Conservation (phyloP, 345 rosid genomes). For the Corchorus olitorius region DNA sequence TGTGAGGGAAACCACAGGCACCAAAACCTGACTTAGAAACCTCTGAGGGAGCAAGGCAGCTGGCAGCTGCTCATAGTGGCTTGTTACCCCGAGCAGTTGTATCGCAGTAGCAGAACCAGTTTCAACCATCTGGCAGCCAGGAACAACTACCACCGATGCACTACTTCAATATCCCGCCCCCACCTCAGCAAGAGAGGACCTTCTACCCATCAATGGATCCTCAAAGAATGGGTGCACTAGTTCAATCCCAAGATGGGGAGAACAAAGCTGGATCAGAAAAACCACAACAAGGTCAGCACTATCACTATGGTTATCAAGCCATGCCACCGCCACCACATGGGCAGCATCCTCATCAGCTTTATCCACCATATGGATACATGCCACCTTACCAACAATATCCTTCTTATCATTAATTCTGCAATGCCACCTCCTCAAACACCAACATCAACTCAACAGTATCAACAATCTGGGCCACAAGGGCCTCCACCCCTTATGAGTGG, state of each 20-base stretch:
- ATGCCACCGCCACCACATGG: too few relatives aligned
- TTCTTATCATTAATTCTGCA: too few relatives aligned
- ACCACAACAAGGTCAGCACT: constrained; percentile 54
- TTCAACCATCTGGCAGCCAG: constrained; percentile 45
- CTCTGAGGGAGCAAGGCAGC: constrained; percentile 71
- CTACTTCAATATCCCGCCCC: constrained; percentile 69
- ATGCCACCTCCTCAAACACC: too few relatives aligned
- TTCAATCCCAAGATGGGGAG: constrained; percentile 78
- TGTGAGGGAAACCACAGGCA: constrained; percentile 94
- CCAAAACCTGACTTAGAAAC: constrained; percentile 74
- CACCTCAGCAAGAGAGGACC: constrained; percentile 68
- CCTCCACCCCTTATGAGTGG: too few relatives aligned
- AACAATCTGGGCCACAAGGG: too few relatives aligned
- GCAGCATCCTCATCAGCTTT: too few relatives aligned
- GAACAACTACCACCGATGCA: constrained; percentile 64
- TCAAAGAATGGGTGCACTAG: constrained; percentile 91
- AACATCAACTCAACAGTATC: too few relatives aligned
- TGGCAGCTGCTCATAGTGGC: constrained; percentile 71
- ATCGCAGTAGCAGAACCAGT: constrained; percentile 84
- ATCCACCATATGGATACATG: too few relatives aligned
- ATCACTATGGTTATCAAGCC: constrained; percentile 51
- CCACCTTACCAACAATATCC: too few relatives aligned
- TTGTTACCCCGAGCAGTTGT: constrained; percentile 80
- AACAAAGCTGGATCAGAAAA: constrained; percentile 48
- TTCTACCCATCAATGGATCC: constrained; percentile 97